phyloP scores from a whole-genome alignment of 257 asterid species.

The Ligustrum vulgare region DNA sequence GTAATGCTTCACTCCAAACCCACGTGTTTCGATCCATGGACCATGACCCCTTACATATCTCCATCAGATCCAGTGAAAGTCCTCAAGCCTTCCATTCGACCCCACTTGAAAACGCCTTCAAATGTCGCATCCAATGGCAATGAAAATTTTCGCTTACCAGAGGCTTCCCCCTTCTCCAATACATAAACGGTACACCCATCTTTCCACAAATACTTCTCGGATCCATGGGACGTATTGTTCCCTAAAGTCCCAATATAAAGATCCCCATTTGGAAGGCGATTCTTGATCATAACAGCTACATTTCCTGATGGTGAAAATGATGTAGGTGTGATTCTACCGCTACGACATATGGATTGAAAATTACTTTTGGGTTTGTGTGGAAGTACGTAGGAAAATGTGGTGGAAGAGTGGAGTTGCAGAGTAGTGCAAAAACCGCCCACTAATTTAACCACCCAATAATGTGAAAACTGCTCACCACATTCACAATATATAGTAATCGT shows the following conservation, averaged over 20 bases:
- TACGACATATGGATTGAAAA: constrained; percentile 52
- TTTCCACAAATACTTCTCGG: constrained; percentile 65
- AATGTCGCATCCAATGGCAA: constrained; percentile 71
- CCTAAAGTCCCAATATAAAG: constrained; percentile 56
- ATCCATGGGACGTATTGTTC: constrained; percentile 57
- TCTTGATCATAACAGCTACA: constrained; percentile 30
- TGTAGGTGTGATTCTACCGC: constrained; percentile 45
- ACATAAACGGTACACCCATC: constrained; percentile 72
- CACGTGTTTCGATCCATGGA: constrained; percentile 55
- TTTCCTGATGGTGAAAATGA: constrained; percentile 11
- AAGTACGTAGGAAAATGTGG: too few species aligned
- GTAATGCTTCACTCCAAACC: constrained; percentile 53
- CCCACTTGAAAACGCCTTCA: constrained; percentile 64
- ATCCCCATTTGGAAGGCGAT: constrained; percentile 60
- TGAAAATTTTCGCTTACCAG: constrained; percentile 57
- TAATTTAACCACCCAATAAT: too few species aligned
- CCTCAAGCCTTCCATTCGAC: constrained; percentile 66
- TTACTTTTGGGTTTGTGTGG: constrained; percentile 34
- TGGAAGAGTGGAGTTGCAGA: too few species aligned
- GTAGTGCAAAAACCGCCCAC: too few species aligned
- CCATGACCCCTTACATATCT: constrained; percentile 59
- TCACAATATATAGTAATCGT: too few species aligned
- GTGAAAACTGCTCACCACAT: too few species aligned
- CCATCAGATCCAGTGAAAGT: constrained; percentile 64
- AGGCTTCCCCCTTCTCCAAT: constrained; percentile 67